phyloP scores from a whole-genome alignment of 2,329 filamentous ascomycete genomes.

The Aspergillus brunneoviolaceus region DNA sequence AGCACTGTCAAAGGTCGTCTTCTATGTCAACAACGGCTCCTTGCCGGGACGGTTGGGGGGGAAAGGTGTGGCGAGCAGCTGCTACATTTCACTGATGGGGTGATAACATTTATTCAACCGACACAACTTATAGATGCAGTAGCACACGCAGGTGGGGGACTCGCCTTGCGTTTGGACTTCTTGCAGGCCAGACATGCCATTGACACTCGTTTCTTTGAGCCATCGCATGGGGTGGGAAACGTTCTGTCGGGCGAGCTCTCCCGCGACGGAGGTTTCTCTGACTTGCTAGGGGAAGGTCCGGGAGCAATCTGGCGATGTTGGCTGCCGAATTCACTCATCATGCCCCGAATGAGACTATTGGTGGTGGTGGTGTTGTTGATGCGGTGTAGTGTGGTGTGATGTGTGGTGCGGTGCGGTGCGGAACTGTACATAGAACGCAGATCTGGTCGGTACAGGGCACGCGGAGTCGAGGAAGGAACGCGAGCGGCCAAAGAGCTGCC shows the following conservation, averaged over 20 bases:
- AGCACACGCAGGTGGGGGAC: background rate
- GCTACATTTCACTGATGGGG: background rate
- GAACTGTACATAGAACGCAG: no score
- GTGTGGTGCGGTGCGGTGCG: no score
- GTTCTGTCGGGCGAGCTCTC: conserved; percentile 14
- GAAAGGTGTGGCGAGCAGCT: background rate
- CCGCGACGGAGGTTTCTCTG: conserved; percentile 1
- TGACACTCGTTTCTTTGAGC: conserved; percentile 40
- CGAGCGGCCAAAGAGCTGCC: background rate
- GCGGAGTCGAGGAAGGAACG: background rate
- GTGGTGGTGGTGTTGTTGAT: background rate
- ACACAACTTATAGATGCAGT: background rate
- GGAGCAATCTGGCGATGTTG: conserved; percentile 27
- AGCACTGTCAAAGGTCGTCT: conserved; percentile 29
- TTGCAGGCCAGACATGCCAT: conserved; percentile 43
- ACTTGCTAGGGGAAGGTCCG: conserved; percentile 23
- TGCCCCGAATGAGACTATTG: background rate
- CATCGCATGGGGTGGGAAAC: conserved; percentile 7
- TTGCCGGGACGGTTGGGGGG: background rate
- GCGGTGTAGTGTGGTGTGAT: background rate
- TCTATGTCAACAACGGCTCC: background rate
- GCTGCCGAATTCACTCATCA: conserved; percentile 21
- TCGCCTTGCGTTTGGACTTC: conserved; percentile 42
- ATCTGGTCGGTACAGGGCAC: background rate
- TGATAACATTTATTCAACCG: background rate